These are phyloP conservation scores for Pedinophyceae sp. DNA, from an alignment of 139 green algal genomes.

Conservation along the genomic window DNA sequence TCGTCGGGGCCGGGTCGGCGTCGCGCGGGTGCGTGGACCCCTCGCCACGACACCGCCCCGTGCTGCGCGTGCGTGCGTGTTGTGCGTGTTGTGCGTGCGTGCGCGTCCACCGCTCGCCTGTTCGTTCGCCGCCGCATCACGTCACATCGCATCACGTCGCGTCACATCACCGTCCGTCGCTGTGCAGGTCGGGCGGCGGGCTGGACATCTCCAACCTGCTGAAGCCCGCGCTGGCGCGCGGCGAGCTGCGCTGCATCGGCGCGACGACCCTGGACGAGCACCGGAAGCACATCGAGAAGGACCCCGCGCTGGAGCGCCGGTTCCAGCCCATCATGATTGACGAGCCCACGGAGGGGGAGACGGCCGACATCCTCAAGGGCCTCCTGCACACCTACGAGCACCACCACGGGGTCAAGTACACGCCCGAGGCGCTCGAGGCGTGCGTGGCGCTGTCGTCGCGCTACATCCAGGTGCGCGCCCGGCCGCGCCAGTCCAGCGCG, in stretches of 20 bases:
- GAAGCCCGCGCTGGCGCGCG: slow-evolving; percentile 77
- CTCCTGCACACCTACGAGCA: slow-evolving; percentile 64
- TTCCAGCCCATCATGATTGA: slow-evolving; percentile 86
- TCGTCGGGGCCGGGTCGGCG: slow-evolving; percentile 73
- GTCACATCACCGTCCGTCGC: too few species aligned
- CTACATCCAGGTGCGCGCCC: too few species aligned
- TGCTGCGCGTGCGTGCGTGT: too few species aligned
- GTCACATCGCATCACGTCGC: too few species aligned
- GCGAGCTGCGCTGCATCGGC: slow-evolving; percentile 53
- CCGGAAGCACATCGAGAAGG: slow-evolving; percentile 87
- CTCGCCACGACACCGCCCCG: too few species aligned
- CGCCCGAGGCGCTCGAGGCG: slow-evolving; percentile 31
- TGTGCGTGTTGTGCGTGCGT: too few species aligned
- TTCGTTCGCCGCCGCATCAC: too few species aligned
- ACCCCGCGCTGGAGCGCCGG: slow-evolving; percentile 78
- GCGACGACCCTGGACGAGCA: slow-evolving; percentile 51
- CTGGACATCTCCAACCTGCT: slow-evolving; percentile 91
- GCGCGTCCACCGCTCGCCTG: too few species aligned
- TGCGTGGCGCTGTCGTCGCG: slow-evolving; percentile 35
- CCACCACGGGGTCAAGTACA: slow-evolving; percentile 62
- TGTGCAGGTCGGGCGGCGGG: slow-evolving; percentile 52
- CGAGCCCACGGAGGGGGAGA: slow-evolving; percentile 49
- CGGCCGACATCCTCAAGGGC: slow-evolving; percentile 61
- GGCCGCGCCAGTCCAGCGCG: too few species aligned
- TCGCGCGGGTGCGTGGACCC: slow-evolving; percentile 30